Percentiles rank a stretch among this genome's conserved stretches.
These are phyloP conservation scores for Capsella rubella DNA, from an alignment of 441 rosid genomes.

Conservation along the genomic window DNA sequence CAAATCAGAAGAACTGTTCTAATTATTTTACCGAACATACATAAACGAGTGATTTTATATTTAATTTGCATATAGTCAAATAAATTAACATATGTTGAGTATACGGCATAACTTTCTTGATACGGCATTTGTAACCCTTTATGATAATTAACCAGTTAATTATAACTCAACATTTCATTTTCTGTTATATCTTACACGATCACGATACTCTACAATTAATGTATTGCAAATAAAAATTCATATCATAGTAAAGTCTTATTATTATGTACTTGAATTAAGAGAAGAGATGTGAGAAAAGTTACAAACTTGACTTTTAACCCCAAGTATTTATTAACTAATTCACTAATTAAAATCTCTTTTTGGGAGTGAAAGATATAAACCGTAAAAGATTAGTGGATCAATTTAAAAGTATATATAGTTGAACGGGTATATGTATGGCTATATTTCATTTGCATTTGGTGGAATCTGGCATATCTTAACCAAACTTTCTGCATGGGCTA, in stretches of 20 bases:
- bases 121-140: constrained; percentile 24
- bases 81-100: constrained; percentile 2
- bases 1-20: constrained; percentile 14
- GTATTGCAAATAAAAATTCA: too few relatives aligned
- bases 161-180: background rate
- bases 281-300: background rate
- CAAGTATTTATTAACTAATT: background rate
- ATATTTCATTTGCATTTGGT: constrained; percentile 39
- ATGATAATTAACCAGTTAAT: background rate
- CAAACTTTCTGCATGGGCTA: constrained; percentile 39
- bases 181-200: background rate
- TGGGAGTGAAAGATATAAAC: background rate
- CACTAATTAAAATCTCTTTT: background rate
- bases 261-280: background rate
- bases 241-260: background rate
- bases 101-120: background rate
- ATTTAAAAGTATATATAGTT: background rate
- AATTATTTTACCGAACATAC: background rate
- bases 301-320: background rate
- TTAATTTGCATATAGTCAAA: constrained; percentile 1
- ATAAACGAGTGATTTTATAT: background rate
- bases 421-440: constrained; percentile 1
- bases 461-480: constrained; percentile 31
- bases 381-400: background rate
- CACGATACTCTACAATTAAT: background rate